Base-by-base conservation (phyloP, 768 basidiomycete species). In the Mycena metata region DNA sequence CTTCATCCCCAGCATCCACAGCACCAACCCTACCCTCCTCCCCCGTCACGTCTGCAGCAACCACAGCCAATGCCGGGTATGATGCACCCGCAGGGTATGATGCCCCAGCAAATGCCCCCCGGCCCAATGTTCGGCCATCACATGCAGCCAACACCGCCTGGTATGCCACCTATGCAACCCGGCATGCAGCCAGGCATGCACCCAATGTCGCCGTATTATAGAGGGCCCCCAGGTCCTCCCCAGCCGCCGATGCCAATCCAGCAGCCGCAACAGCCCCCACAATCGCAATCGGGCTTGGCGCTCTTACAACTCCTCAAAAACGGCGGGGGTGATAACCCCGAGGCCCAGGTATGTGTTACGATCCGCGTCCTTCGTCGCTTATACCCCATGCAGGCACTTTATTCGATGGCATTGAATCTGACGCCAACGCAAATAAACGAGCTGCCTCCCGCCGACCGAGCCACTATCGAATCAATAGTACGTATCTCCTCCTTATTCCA, bases 371-470 rank as follows among this genome's bases (percentile, higher is more conserved):
- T 52, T 70, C 81, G 74, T 23, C 80, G 69, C 19, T 0, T 78
- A 71, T 54, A 76, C 82, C 30, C 73, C 79, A n/a, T 16, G 74
- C 78, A 36, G 77, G 77, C 36, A 74, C 81, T 23, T 70, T 78
- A 12, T 79, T 78, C 60, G 72, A 75, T 16, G 71, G 80, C 19
- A 70, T 80, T n/a, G 66, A 80, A 19, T 76, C 83, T 19, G 83
- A 85, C 33, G 81, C 90, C 64, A 84, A 82, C 73, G 85, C 90
- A 55, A 78, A 81, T 33, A 88, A 91, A 71, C 83, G 88, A 69
- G 7, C 59, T 73, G 81, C 86, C 69, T 64, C 80, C 69, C 24
- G 21, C 46, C n/a, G 71, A 74, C 1, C 66, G 73, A 16, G 64
- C 26, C 1, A 56, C 51, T 47, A 52, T 78, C 80, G 61, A 69